A percentile compares a stretch with the other conserved stretches of the same genome.
Conservation (phyloP, 2,329 filamentous ascomycete species). For the Ophiocordyceps sinensis region DNA sequence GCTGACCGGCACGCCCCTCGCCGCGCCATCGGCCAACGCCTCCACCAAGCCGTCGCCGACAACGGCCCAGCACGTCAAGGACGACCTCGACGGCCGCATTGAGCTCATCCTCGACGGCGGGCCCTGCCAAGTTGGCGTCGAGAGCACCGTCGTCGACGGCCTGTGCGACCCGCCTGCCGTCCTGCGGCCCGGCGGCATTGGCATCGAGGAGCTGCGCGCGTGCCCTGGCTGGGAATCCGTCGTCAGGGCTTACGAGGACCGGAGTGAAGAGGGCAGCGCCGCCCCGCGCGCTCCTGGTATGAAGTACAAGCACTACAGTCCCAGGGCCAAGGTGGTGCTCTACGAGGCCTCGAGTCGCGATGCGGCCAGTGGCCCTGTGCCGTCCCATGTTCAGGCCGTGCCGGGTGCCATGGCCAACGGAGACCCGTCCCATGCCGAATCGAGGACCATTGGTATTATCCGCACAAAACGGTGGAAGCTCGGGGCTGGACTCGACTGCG, state of each 20-base stretch:
- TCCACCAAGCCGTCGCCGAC: slow-evolving; percentile 90
- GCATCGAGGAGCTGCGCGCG: slow-evolving; percentile 60
- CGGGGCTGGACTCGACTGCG: slow-evolving; percentile 24
- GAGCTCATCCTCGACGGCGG: slow-evolving; percentile 83
- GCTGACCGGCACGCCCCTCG: slow-evolving; percentile 62
- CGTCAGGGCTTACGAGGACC: slow-evolving; percentile 64
- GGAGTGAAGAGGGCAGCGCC: slow-evolving; percentile 46
- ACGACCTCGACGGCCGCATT: slow-evolving; percentile 73
- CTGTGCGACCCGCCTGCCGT: slow-evolving; percentile 68
- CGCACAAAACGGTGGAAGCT: slow-evolving; percentile 39
- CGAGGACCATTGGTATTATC: slow-evolving; percentile 33
- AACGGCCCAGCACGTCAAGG: slow-evolving; percentile 72
- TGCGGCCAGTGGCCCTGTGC: slow-evolving; percentile 20
- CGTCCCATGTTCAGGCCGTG: slow-evolving; percentile 17
- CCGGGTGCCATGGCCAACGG: slow-evolving; percentile 5
- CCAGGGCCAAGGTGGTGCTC: slow-evolving; percentile 70
- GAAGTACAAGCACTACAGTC: slow-evolving; percentile 98
- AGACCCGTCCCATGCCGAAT: slow-evolving; percentile 6
- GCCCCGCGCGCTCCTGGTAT: slow-evolving; percentile 82
- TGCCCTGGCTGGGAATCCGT: slow-evolving; percentile 74
- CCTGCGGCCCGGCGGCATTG: slow-evolving; percentile 74
- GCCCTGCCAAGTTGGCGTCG: slow-evolving; percentile 73
- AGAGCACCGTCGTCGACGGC: slow-evolving; percentile 94
- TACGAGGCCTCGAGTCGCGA: slow-evolving; percentile 45
- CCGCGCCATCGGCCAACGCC: slow-evolving; percentile 87